Evolutionary conservation across 2,329 filamentous ascomycete species (phyloP), one percentile per base, ranked within the genome.

Genomic region (Colletotrichum chlorophyti): DNA sequence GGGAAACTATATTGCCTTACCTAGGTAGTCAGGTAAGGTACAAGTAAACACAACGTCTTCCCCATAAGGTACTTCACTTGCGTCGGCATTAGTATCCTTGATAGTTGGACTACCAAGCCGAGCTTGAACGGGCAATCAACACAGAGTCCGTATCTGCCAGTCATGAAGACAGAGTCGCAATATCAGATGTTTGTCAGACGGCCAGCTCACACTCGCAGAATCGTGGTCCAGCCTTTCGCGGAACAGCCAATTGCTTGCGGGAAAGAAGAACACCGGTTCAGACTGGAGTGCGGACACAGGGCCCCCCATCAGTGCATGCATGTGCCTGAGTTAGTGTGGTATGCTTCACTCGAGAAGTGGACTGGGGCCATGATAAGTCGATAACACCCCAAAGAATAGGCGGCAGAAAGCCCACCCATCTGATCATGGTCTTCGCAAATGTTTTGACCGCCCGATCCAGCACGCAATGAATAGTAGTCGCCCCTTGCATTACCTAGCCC

Each of bases 271-370:
- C 24, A 40, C 34, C 14, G 38, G 31, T n/a, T n/a, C n/a, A n/a
- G n/a, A n/a, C n/a, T n/a, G n/a, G n/a, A n/a, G n/a, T n/a, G 31
- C 53, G 17, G 32, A 57, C 37, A 48, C 37, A 55, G 37, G 32
- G 24, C 23, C 46, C n/a, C 37, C 51, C 55, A 42, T 55, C 46
- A 41, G 45, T 27, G 53, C 34, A 52, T 58, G 58, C 58, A 60
- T 58, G 52, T 58, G 53, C 58, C 58, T 60, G 58, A 47, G 35
- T 32, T 60, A 52, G 46, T 48, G n/a, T n/a, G n/a, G n/a, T n/a
- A n/a, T n/a, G 51, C 32, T 35, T 23, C 26, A 29, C 35, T 15
- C 9, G 12, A 29, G 27, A 12, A 48, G 31, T 29, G 43, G 43
- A 34, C 19, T 35, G 23, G 19, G 32, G 17, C 31, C 29, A 32